Evolutionary conservation across 768 basidiomycete genomes (phyloP), one percentile per base, ranked within the genome.

Genomic region (Gloeopeniophorella convolvens): DNA sequence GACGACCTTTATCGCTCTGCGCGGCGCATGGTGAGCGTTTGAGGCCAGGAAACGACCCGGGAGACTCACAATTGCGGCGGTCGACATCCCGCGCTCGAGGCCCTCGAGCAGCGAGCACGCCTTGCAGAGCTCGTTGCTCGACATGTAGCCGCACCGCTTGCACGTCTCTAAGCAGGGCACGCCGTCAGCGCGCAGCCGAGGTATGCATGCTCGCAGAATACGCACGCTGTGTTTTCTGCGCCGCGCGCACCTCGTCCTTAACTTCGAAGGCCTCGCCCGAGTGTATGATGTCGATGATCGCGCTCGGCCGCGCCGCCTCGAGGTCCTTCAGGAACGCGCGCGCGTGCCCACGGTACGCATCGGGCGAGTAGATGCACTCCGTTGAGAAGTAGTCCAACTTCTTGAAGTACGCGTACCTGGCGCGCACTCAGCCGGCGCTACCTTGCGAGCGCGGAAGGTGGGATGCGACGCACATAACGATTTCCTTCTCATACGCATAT

Each of bases 381-480:
- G 95, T 99, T 2, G 94, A 97, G 68, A 96, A 97, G 67, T 99
- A 99, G 63, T 97, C 94, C 18, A 99, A 75, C 68, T 97, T 96
- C 73, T 95, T 97, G 75, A 97, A 97, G 68, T 99, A 97, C 8
- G 95, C 95, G 66, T 98, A 97, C 91, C 91, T 94, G 60, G n/a
- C n/a, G n/a, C n/a, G n/a, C n/a, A n/a, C n/a, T n/a, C n/a, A n/a
- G n/a, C n/a, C n/a, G n/a, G n/a, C n/a, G n/a, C n/a, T n/a, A n/a
- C n/a, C n/a, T n/a, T n/a, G n/a, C n/a, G n/a, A n/a, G n/a, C n/a
- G n/a, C n/a, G n/a, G n/a, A n/a, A n/a, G n/a, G n/a, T n/a, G 3
- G 6, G 0, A 20, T 3, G 3, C 4, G 32, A 67, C 79, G 56
- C 58, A 91, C 96, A 99, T 98, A 55, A 99, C 96, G 27, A 99